Base-by-base conservation (phyloP, 352 stramenopile genomes). In the Thalassiosira exigua region DNA sequence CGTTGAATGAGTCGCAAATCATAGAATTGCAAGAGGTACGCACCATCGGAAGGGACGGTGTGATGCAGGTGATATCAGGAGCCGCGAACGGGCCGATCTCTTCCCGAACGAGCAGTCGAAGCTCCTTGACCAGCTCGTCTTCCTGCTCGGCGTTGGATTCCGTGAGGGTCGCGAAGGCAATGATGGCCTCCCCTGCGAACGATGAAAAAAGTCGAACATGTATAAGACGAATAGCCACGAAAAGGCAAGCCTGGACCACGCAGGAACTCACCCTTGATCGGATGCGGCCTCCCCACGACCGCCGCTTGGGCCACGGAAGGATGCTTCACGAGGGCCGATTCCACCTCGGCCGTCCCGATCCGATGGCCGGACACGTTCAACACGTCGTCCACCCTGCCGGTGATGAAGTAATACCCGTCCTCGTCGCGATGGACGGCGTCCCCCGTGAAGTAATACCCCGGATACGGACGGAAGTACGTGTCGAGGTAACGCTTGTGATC, bases 41-140 rank as follows among this genome's bases (percentile, higher is more conserved):
- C 14, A 74, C 65, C 98, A 98, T 39, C 92, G 96, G 26, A 97
- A 85, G 77, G 19, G 62, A 62, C 66, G 77, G 79, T 39, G 77
- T 77, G 21, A 73, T 41, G 7, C 24, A 59, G 56, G 81, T 85
- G 24, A 85, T 57, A 74, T 85, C 77, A 17, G 77, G 77, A 12
- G 64, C 29, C 22, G 77, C 77, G 19, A 85, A 85, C 3, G 77
- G 71, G 4, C 77, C 77, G 61, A 85, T 82, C 26, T 68, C 58
- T 26, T 44, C 62, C 12, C 77, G 64, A 33, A 85, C 60, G 14
- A 70, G 36, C 58, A 82, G 42, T 36, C 60, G 46, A 33, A 85
- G 60, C 33, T 81, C 70, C 36, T 85, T 85, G 5, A 79, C 60
- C 3, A 85, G 48, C 39, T 85, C 79, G 36, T 87, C 81, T 48